A percentile compares a stretch with the other conserved stretches of the same genome.
Conservation (phyloP, 306 rosid species). For the apple (Malus domestica) region DNA sequence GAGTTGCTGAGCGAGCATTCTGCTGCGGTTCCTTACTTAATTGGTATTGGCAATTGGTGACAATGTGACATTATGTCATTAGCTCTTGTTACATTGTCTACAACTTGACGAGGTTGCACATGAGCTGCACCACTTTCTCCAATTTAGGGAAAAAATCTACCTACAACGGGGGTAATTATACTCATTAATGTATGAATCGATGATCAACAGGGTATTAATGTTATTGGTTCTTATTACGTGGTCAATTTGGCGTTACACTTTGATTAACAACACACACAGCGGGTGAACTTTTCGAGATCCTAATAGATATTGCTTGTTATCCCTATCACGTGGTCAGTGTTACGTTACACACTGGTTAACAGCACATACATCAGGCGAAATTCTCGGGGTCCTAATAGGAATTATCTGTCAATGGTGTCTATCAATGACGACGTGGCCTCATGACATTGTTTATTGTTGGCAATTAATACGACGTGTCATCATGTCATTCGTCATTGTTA, state of each 20-base stretch:
- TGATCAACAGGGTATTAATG: background rate
- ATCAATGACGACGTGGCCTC: background rate
- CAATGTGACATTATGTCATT: background rate
- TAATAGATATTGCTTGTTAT: background rate
- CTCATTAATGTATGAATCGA: background rate
- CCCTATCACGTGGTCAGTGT: background rate
- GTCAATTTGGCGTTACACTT: background rate
- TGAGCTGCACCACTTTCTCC: background rate
- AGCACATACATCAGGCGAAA: too few relatives aligned
- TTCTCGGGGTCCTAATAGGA: background rate
- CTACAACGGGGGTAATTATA: background rate
- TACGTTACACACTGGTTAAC: background rate
- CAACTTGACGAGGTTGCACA: background rate
- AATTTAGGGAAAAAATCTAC: background rate
- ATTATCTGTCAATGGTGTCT: background rate
- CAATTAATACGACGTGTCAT: background rate
- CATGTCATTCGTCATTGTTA: background rate
- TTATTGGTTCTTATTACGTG: background rate
- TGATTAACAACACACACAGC: too few relatives aligned
- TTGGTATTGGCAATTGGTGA: background rate
- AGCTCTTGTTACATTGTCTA: background rate
- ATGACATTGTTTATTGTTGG: background rate
- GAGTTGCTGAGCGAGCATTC: slow-evolving; percentile 11
- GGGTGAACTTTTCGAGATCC: too few relatives aligned
- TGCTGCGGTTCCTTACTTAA: background rate